Evolutionary conservation across 345 rosid species (phyloP), one percentile per base, ranked within the genome.

Genomic region (Corchorus olitorius): DNA sequence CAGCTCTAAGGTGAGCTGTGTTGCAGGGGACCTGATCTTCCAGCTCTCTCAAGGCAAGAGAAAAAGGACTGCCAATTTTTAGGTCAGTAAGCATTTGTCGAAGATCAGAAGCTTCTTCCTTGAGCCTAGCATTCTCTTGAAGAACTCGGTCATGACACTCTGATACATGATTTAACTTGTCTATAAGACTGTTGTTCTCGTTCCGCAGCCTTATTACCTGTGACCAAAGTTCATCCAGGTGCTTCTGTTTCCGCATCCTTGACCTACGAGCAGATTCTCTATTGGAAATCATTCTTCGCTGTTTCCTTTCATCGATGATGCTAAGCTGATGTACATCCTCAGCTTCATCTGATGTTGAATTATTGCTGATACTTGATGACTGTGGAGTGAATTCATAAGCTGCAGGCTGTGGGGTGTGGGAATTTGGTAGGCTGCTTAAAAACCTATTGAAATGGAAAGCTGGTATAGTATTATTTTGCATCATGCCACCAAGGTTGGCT

Each of bases 261-360:
- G 99, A 95, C 85, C 99, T 84, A 1, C 99, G 87, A 19, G 99
- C 99, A 5, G 99, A 95, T 80, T 95, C 99, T 78, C 99, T 84
- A 76, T 95, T 95, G 6, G 99, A 95, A 61, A 95, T 89, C 99
- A 93, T 95, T 80, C 98, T 87, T 66, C 98, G 82, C 80, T 88
- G 91, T 86, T 87, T 93, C 94, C 99, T 89, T 79, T 96, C 98
- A 33, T 96, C 93, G 35, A 92, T 88, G 80, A 85, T 72, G 37
- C 81, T 70, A 37, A 81, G 81, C 69, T 93, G 98, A 27, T 84
- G 87, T 6, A 27, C 27, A 27, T 91, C 91, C 17, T 88, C 92
- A 35, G 93, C 89, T 65, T 93, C 99, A 50, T 93, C 94, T 11
- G 96, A 93, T 65, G 97, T 87, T 27, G 97, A 92, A 81, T 87